Conservation (phyloP, 495 filamentous ascomycete species). For the Trichoderma asperelloides region DNA sequence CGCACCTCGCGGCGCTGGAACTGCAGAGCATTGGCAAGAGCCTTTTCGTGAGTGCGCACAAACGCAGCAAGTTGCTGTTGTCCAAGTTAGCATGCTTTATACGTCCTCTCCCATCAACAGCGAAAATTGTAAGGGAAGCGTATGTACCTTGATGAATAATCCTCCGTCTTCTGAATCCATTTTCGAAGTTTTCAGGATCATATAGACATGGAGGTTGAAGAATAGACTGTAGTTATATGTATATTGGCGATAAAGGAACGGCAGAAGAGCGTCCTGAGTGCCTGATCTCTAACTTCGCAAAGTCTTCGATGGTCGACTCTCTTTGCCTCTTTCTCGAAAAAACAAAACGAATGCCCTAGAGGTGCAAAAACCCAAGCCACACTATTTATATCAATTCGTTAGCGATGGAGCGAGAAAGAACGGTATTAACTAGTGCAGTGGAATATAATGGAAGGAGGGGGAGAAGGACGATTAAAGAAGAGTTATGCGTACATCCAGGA, state of each 20-base stretch:
- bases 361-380: background rate
- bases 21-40: slow-evolving; percentile 90
- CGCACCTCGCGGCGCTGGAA: slow-evolving; percentile 57
- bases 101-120: background rate
- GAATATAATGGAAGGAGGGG: background rate
- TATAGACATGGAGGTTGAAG: slow-evolving; percentile 12
- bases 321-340: too few species aligned
- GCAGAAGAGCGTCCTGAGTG: background rate
- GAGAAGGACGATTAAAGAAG: background rate
- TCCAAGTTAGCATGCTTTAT: background rate
- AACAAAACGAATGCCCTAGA: background rate
- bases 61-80: slow-evolving; percentile 83
- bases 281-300: background rate
- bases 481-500: background rate
- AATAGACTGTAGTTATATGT: slow-evolving; percentile 7
- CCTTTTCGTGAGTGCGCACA: slow-evolving; percentile 95
- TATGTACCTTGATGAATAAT: slow-evolving; percentile 72
- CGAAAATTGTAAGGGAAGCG: background rate
- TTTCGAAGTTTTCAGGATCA: slow-evolving; percentile 25
- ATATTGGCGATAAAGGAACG: background rate
- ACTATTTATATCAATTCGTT: background rate
- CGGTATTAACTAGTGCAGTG: background rate
- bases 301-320: background rate
- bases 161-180: slow-evolving; percentile 86
- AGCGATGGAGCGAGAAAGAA: background rate